phyloP scores from a whole-genome alignment of 805 yeast genomes.

The Candida lessepsii region DNA sequence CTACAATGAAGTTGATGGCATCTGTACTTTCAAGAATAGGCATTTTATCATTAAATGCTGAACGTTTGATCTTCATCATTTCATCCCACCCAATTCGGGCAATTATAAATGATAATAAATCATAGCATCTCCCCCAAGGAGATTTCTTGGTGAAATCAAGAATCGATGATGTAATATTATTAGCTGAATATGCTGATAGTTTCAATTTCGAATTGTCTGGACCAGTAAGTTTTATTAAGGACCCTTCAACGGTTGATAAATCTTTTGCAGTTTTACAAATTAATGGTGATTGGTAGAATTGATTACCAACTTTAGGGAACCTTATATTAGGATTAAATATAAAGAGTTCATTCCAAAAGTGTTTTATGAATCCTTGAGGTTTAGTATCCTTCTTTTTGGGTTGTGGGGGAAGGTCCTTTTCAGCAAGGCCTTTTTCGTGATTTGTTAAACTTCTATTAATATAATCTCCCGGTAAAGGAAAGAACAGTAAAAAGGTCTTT shows the following conservation, averaged over 20 bases:
- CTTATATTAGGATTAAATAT: conserved; percentile 29
- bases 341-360: conserved; percentile 33
- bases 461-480: conserved; percentile 25
- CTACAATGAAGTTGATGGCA: conserved; percentile 15
- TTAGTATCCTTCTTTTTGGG: too few relatives aligned
- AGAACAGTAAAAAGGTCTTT: conserved; percentile 25
- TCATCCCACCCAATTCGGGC: conserved; percentile 81
- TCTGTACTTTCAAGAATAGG: not conserved
- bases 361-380: conserved; percentile 29
- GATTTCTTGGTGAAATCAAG: conserved; percentile 34
- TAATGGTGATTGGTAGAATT: conserved; percentile 39
- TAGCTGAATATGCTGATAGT: conserved; percentile 33
- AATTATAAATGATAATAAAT: conserved; percentile 65
- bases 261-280: conserved; percentile 31
- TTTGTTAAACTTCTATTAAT: not conserved
- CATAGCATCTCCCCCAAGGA: conserved; percentile 53
- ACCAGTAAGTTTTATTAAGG: conserved; percentile 26
- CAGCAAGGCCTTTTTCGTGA: not conserved
- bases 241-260: conserved; percentile 34
- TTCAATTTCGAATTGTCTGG: conserved; percentile 25
- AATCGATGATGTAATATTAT: conserved; percentile 25
- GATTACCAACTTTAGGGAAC: conserved; percentile 35
- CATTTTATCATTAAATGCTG: conserved; percentile 47
- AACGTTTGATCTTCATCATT: conserved; percentile 61
- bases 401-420: too few relatives aligned